These are phyloP conservation scores for Coelastrella sp. DNA, from an alignment of 139 green algal genomes.

Conservation along the genomic window DNA sequence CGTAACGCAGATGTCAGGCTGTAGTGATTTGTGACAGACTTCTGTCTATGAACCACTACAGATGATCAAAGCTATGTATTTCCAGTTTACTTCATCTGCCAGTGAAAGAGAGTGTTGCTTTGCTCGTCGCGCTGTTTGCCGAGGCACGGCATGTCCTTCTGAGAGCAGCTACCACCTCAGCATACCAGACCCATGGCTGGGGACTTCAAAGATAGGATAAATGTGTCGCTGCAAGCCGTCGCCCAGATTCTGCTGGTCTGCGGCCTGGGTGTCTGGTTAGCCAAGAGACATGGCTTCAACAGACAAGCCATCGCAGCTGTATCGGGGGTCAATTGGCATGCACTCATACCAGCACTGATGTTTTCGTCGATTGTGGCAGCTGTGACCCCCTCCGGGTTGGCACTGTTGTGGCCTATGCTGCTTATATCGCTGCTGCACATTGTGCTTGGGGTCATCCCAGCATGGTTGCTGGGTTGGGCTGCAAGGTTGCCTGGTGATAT, in stretches of 20 bases:
- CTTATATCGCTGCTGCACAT: constrained; percentile 41
- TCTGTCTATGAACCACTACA: too few species aligned
- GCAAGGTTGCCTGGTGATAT: constrained; percentile 29
- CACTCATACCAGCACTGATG: constrained; percentile 41
- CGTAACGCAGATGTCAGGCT: too few species aligned
- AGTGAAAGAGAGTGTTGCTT: too few species aligned
- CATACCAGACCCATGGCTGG: too few species aligned
- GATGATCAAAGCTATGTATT: too few species aligned
- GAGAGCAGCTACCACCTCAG: too few species aligned
- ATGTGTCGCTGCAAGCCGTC: constrained; percentile 37
- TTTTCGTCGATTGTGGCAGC: constrained; percentile 43
- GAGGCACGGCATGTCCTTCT: too few species aligned
- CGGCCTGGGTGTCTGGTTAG: constrained; percentile 25
- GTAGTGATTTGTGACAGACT: too few species aligned
- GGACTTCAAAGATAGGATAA: background rate
- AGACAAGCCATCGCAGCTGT: constrained; percentile 11
- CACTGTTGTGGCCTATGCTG: constrained; percentile 35
- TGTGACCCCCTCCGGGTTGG: constrained; percentile 14
- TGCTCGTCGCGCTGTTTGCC: too few species aligned
- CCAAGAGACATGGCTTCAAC: constrained; percentile 7
- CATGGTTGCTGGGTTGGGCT: constrained; percentile 2
- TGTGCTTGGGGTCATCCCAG: constrained; percentile 22
- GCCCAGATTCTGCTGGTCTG: constrained; percentile 42
- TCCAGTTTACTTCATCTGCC: too few species aligned
- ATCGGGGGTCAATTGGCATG: constrained; percentile 37